These are phyloP conservation scores for Candida piceae DNA, from an alignment of 805 yeast species.

Conservation along the genomic window DNA sequence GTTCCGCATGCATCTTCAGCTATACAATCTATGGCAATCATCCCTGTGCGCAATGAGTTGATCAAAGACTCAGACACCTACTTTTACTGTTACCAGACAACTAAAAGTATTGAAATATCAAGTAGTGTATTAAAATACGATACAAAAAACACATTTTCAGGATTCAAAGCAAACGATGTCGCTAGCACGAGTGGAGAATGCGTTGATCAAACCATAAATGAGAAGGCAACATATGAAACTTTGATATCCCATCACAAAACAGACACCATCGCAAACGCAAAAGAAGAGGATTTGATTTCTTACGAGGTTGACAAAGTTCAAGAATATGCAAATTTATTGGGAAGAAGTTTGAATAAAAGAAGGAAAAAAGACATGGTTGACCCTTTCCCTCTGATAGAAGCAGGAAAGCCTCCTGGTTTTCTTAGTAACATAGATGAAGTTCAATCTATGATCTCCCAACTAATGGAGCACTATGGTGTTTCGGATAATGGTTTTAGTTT, in stretches of 20 bases:
- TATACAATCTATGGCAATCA: conserved; percentile 11
- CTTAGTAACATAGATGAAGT: conserved; percentile 25
- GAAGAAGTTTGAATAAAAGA: conserved; percentile 8
- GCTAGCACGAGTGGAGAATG: too few species aligned
- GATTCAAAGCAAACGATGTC: too few species aligned
- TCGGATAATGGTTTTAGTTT: conserved; percentile 14
- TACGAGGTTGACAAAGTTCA: conserved; percentile 20
- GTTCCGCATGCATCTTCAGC: conserved; percentile 18
- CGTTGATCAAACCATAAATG: too few species aligned
- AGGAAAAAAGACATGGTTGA: conserved; percentile 2
- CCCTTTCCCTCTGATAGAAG: conserved; percentile 3
- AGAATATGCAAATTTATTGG: conserved; percentile 21
- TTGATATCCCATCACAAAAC: neutral
- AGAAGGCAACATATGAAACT: neutral
- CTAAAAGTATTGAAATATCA: conserved; percentile 19
- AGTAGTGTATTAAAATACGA: conserved; percentile 5
- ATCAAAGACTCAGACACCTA: neutral
- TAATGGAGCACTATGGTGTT: conserved; percentile 19
- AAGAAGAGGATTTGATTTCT: neutral
- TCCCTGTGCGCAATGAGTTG: neutral
- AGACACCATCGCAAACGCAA: neutral
- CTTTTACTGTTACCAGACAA: conserved; percentile 12
- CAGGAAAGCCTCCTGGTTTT: neutral
- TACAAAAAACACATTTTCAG: too few species aligned
- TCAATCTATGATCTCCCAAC: conserved; percentile 32